Base-by-base conservation (phyloP, 1,139 yeast genomes). In the Schwanniomyces etchellsii region DNA sequence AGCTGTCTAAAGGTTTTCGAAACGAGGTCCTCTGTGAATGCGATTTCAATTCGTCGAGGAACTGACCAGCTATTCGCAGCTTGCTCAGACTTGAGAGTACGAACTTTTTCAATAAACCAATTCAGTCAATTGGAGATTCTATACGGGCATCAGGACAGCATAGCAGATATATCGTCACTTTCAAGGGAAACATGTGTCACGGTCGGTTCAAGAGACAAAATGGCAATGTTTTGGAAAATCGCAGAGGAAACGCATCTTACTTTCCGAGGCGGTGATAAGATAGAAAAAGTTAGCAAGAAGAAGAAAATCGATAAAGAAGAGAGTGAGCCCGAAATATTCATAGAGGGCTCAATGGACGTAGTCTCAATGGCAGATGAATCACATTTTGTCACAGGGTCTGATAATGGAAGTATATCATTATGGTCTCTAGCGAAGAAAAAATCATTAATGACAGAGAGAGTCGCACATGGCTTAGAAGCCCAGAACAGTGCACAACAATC, bases 171-270 rank as follows among this genome's bases (percentile, higher is more conserved):
- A 34, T 64, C 88, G 15, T 83, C 96, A 1, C 64, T 91, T 40
- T 74, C 77, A 12, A 77, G 79, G 55, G 97, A 91, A 51, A 77
- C 96, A 31, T 91, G 98, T 65, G 91, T 91, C 23, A 85, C 95
- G 14, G 97, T 89, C 16, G 98, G 98, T 14, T 71, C 94, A 4
- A 74, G 98, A 47, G 98, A 91, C 57, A 79, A 94, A 46, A 84
- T 96, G 1, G 96, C 93, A 12, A 82, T 93, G 80, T 66, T 85
- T 46, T 91, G 98, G 98, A 91, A 93, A 56, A 86, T 91, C 42
- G 76, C 95, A 16, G 98, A 93, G 48, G 98, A 91, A 59, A 77
- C 95, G 2, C 74, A 97, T 49, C 71, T 91, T 45, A 88, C 96
- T 1, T 91, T 91, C 57, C 73, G 96, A 49, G 96, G 96, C 38